phyloP scores from a whole-genome alignment of 2,329 filamentous ascomycete species.

The Alternaria tenuissima region DNA sequence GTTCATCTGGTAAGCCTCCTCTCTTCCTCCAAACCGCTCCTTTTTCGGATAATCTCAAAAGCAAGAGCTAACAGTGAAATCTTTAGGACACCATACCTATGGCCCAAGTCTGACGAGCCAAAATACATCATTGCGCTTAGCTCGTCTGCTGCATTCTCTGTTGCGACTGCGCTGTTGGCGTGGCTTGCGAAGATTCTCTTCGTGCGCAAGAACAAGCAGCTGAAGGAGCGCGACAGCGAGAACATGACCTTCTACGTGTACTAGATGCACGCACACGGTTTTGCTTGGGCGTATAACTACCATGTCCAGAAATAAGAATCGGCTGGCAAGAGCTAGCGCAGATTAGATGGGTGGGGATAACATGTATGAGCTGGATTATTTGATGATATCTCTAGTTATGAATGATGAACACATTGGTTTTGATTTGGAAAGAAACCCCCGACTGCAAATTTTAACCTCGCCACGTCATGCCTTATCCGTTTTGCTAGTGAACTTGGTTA shows the following conservation, averaged over 20 bases:
- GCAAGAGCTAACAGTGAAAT: conserved; percentile 7
- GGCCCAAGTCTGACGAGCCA: conserved; percentile 43
- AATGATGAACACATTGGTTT: background rate
- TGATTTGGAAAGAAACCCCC: too few relatives aligned
- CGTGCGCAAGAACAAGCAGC: conserved; percentile 43
- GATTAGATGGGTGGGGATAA: background rate
- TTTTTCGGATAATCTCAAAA: background rate
- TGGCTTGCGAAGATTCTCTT: conserved; percentile 45
- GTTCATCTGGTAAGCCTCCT: conserved; percentile 48
- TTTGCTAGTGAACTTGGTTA: too few relatives aligned
- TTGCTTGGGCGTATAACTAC: background rate
- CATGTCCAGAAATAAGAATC: background rate
- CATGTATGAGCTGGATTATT: background rate
- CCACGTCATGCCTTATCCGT: too few relatives aligned
- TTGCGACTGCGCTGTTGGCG: conserved; percentile 40
- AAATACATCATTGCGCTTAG: conserved; percentile 44
- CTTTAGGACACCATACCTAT: conserved; percentile 46
- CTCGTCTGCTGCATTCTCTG: conserved; percentile 43
- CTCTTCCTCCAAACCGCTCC: too few relatives aligned
- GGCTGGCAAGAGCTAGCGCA: conserved; percentile 7
- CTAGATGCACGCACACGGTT: conserved; percentile 12
- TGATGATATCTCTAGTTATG: background rate
- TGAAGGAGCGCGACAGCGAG: conserved; percentile 37
- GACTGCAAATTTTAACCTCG: too few relatives aligned
- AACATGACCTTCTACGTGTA: conserved; percentile 44